Base-by-base conservation (phyloP, 1,139 yeast genomes). In the Scheffersomyces lignicola region DNA sequence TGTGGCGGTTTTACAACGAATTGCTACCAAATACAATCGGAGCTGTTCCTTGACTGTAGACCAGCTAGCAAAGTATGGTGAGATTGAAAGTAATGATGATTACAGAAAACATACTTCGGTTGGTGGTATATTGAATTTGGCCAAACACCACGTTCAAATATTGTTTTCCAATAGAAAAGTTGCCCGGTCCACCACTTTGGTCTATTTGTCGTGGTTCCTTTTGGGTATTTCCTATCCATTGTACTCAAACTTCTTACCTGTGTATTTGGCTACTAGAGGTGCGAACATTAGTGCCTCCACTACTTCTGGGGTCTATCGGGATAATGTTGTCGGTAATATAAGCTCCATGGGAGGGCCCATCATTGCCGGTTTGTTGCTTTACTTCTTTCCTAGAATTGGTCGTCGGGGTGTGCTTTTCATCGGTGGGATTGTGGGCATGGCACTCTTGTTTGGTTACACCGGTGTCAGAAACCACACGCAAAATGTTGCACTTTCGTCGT, bases 281-380 rank as follows among this genome's bases (percentile, higher is more conserved):
- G 76, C 68, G 8, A 54, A 62, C 29, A 63, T 68, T 7, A 52
- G 68, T 10, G 64, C 63, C 1, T 43, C 51, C 18, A 54, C 66
- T 25, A 53, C 65, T 20, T 51, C 48, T 31, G 60, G 66, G 16
- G 62, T 65, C n/a, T 79, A 78, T 55, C 59, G 81, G 47, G 75
- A 79, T 52, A 70, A 74, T 30, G 58, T 74, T 33, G 64, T 80
- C 34, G 70, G 73, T 31, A 74, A 73, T 44, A 63, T 70, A 21
- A 64, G 68, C 18, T 69, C 79, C 24, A 74, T 76, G 24, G 69
- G 73, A 36, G 86, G 85, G 7, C 84, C 85, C 6, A 44, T 76
- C 11, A 54, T 78, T 30, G 84, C 77, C 5, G 80, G 76, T 31
- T 58, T 54, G 4, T 39, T 73, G 31, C 59, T 72, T 37, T 44